Base-by-base conservation (phyloP, 108 stramenopile species). In the Pseudonitzschia pungens region DNA sequence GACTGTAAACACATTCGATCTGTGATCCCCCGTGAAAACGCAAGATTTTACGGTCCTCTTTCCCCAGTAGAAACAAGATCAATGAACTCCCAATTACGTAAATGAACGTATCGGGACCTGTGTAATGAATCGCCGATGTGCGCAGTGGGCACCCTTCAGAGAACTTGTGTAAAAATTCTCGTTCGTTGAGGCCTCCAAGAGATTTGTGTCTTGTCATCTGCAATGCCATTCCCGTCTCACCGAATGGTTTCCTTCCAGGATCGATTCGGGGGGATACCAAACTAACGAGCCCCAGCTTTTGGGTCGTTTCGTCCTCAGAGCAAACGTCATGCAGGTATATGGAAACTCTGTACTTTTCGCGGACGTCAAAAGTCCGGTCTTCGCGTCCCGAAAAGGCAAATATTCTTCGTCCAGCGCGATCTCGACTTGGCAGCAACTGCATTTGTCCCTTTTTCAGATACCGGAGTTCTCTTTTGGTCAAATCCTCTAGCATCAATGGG, bases 251-350 rank as follows among this genome's bases (percentile, higher is more conserved):
- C 3, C 7, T 51, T 1, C 50, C 50, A 51, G 50, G 50, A 3
- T 51, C 50, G 16, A 51, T 24, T 55, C 26, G 9, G n/a, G 54
- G 54, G 2, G 54, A 24, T 3, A 26, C 2, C 54, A 55, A 55
- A 20, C 2, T 3, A 65, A 67, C 66, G 10, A 36, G 21, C 12
- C 66, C 66, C 10, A 18, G 42, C 10, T 40, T 28, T 67, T 67
- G 66, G 3, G 66, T 67, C 45, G 43, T 50, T 16, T 40, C 66
- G 36, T 67, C 66, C 42, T 50, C 45, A 3, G 66, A 32, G 36
- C 31, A 31, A 18, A 67, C 66, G n/a, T 31, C 45, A 8, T 43
- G 42, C 0, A 67, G 26, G 50, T 44, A 67, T 20, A 62, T 18
- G 4, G 1, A 21, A n/a, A 21, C 32, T 40, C 60, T n/a, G n/a